Base-by-base conservation (phyloP, 257 asterid genomes). In the Cinchona pubescens region DNA sequence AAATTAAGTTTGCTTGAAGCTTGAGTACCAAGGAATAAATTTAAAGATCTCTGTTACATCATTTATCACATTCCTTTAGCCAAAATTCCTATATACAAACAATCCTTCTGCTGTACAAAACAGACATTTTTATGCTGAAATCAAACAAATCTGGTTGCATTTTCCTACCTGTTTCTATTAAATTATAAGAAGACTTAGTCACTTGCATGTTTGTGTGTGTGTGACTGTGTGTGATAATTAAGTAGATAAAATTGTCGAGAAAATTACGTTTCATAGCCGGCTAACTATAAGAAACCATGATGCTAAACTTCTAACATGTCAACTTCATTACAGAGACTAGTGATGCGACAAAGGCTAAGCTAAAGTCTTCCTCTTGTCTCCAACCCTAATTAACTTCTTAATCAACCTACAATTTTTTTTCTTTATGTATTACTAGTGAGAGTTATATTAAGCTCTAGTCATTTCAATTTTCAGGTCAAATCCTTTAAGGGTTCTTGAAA, bases 201-300 rank as follows among this genome's bases (percentile, higher is more conserved):
- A 45, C 75, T 27, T 40, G 18, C 58, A 55, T 55, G 4, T 29
- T n/a, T 72, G 76, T 55, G 9, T 37, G 34, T 29, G 42, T 25
- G 23, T 29, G 16, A n/a, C 55, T 56, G 42, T 56, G 14, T 14
- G 12, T 30, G 35, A 37, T 40, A 35, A 65, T 42, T 49, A 34
- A 45, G 48, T 46, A 75, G 7, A 40, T 40, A 2, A n/a, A 49
- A 18, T 65, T 65, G 66, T 1, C 18, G 29, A 67, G 67, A 75
- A 25, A 75, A 38, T 29, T 37, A 75, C 67, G 25, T 58, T 53
- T 59, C 71, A 69, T 13, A 60, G 80, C 71, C 80, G 80, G 80
- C 80, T 59, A 37, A 73, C 32, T 67, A 43, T 38, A 60, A 13
- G 11, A 71, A 73, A 62, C 49, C 76, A 69, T 37, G 46, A 34